Conservation (phyloP, 1,284 basidiomycete genomes). For the Sutorius eximius region DNA sequence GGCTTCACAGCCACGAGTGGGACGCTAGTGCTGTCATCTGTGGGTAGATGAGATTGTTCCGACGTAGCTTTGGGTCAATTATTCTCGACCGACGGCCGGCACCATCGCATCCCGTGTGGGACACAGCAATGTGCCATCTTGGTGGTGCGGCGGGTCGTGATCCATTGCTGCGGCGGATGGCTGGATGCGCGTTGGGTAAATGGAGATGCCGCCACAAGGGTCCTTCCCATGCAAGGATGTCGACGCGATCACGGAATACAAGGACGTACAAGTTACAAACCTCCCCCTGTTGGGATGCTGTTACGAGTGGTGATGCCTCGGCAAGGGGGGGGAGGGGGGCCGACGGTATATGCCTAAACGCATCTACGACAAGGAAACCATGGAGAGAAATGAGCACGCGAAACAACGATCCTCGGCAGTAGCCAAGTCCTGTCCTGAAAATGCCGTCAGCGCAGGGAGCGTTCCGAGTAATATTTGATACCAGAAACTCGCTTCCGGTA, state of each 20-base stretch:
- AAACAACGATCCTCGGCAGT: conserved; percentile 2
- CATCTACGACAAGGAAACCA: neutral
- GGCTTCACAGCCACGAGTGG: neutral
- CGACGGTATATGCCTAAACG: neutral
- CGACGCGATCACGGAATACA: neutral
- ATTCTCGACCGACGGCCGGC: neutral
- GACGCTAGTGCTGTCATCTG: neutral
- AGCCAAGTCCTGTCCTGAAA: neutral
- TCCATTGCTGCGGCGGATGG: neutral
- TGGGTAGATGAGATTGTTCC: neutral
- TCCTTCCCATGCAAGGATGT: neutral
- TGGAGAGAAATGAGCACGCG: neutral
- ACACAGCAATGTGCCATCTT: neutral
- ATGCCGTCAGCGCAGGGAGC: conserved; percentile 13
- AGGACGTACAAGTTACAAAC: conserved; percentile 2
- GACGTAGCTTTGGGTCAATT: no score
- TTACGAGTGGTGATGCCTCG: neutral
- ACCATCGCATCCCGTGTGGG: neutral
- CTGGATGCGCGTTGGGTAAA: neutral
- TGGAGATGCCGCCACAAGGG: conserved; percentile 1
- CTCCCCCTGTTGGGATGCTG: neutral
- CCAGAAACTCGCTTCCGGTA: neutral
- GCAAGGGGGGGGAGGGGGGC: neutral
- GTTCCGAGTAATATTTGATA: neutral
- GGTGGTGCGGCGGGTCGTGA: neutral